Evolutionary conservation across 495 filamentous ascomycete species (phyloP), one percentile per base, ranked within the genome.

Genomic region (Trichoderma asperelloides): DNA sequence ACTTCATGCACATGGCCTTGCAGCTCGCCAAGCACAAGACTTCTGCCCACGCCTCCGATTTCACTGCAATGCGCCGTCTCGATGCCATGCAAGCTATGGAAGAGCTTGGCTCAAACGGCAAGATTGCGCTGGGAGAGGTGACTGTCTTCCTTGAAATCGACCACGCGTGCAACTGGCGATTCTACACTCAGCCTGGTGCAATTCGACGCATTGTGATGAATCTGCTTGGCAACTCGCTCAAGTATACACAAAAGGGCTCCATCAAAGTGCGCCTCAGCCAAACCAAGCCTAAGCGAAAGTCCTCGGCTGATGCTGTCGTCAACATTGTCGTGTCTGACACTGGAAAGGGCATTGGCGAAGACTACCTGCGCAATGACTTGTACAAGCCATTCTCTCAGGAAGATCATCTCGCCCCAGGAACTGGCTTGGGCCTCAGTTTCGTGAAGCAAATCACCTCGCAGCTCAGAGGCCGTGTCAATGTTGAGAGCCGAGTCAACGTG

Each of bases 161-260:
- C 27, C 76, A 76, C 11, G 70, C 77, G 6, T 78, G 79, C 21
- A 80, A 85, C 49, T 92, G 87, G 79, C 67, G 83, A 15, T 92
- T 90, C 74, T 78, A 79, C 5, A 86, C 87, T 0, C 88, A 93
- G 49, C 88, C 89, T 0, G 90, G 90, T 5, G 90, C 89, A 3
- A 75, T 92, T 47, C 83, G 88, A 21, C 85, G 91, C 2, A 84
- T 93, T 51, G 83, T 95, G 40, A 91, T 92, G 88, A 93, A 96
- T 70, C 69, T 94, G 1, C 88, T 92, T 66, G 89, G 91, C 21
- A 96, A 96, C 74, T 86, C 91, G 0, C 82, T 94, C 70, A 96
- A 96, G 70, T 93, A 91, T 70, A 92, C 88, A 7, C 80, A 80
- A 9, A 75, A 79, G 1, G 91, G 91, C 6, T 86, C 79, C 64